Evolutionary conservation across 2,329 filamentous ascomycete genomes (phyloP).

Genomic region (Metarhizium album): DNA sequence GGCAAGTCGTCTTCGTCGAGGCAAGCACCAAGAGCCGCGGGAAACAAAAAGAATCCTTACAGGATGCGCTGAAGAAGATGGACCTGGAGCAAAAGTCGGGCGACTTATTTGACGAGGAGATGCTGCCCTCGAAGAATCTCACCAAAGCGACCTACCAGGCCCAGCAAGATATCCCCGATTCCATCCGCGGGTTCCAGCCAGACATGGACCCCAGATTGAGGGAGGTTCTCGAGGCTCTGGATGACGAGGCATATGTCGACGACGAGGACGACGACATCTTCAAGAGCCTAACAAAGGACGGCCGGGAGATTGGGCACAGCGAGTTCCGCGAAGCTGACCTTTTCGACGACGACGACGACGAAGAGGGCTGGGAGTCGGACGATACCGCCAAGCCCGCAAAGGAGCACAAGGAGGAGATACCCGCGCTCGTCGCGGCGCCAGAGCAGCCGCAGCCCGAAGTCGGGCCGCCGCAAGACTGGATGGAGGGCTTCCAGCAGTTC

Average conservation of each 20-base stretch:
- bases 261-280: slow-evolving; percentile 85
- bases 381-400: slow-evolving; percentile 69
- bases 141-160: slow-evolving; percentile 74
- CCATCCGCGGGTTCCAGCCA: slow-evolving; percentile 85
- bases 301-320: slow-evolving; percentile 61
- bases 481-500: slow-evolving; percentile 88
- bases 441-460: slow-evolving; percentile 46
- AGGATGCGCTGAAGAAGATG: slow-evolving; percentile 65
- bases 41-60: slow-evolving; percentile 66
- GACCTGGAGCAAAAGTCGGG: slow-evolving; percentile 42
- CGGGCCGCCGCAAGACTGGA: slow-evolving; percentile 67
- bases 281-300: slow-evolving; percentile 56
- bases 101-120: slow-evolving; percentile 59
- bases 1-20: slow-evolving; percentile 77
- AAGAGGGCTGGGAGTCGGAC: slow-evolving; percentile 92
- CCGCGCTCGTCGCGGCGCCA: slow-evolving; percentile 35
- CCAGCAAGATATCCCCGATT: slow-evolving; percentile 86
- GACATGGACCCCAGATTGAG: slow-evolving; percentile 93
- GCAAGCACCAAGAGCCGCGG: slow-evolving; percentile 59
- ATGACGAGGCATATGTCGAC: slow-evolving; percentile 91
- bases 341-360: slow-evolving; percentile 46
- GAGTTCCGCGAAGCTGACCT: slow-evolving; percentile 65
- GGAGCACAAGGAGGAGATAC: slow-evolving; percentile 40
- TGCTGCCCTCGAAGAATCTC: slow-evolving; percentile 71
- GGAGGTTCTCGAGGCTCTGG: slow-evolving; percentile 84